These are phyloP conservation scores for Centaurea solstitialis DNA, from an alignment of 129 eudicot species.

Conservation along the genomic window DNA sequence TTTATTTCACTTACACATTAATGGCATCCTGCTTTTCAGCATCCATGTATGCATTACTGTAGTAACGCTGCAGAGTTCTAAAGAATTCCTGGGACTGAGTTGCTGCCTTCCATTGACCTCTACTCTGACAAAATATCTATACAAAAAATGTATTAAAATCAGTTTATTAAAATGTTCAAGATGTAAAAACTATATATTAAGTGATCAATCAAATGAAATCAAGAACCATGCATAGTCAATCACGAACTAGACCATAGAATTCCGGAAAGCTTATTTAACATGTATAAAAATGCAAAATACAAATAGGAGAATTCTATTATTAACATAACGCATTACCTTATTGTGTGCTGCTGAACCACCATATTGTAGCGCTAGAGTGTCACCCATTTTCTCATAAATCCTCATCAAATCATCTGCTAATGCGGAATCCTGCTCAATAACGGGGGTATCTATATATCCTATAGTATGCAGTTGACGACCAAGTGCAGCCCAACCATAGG, in stretches of 20 bases:
- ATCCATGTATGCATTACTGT: constrained; percentile 98
- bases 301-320: background rate
- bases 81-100: constrained; percentile 92
- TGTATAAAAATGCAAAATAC: background rate
- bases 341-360: constrained; percentile 99
- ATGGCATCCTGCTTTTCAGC: constrained; percentile 97
- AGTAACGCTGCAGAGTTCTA: constrained; percentile 91
- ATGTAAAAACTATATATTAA: background rate
- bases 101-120: constrained; percentile 99
- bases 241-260: background rate
- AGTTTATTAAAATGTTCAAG: background rate
- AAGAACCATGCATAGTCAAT: background rate
- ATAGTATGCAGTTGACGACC: constrained; percentile 82
- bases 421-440: constrained; percentile 63
- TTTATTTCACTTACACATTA: constrained; percentile 64
- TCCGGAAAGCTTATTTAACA: background rate
- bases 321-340: constrained; percentile 59
- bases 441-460: constrained; percentile 55
- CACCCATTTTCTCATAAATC: constrained; percentile 95
- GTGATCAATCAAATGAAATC: background rate
- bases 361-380: constrained; percentile 88
- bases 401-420: constrained; percentile 78
- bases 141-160: background rate
- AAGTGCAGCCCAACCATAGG: constrained; percentile 91
- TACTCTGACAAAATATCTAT: constrained; percentile 88